These are phyloP conservation scores for Boletus mariae DNA, from an alignment of 1,284 basidiomycete genomes.

Conservation along the genomic window DNA sequence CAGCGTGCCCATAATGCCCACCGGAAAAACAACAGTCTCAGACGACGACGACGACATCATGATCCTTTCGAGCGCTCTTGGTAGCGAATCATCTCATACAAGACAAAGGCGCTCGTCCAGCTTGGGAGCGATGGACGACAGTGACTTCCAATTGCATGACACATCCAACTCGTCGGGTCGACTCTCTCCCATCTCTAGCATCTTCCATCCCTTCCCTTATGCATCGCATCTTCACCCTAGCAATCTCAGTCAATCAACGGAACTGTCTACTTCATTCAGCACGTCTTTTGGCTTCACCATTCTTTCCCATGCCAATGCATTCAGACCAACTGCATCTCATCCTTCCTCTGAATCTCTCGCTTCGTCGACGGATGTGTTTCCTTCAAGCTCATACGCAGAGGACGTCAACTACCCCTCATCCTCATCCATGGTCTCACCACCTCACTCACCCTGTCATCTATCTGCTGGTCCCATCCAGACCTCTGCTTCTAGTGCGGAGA, in stretches of 20 bases:
- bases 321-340: conserved; percentile 19
- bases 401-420: conserved; percentile 2
- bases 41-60: conserved; percentile 48
- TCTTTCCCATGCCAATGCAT: conserved; percentile 23
- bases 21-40: conserved; percentile 22
- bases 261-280: conserved; percentile 26
- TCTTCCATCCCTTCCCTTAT: conserved; percentile 14
- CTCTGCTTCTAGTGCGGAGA: conserved; percentile 46
- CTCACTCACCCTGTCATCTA: conserved; percentile 12
- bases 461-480: conserved; percentile 11
- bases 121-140: conserved; percentile 39
- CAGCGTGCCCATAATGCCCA: conserved; percentile 17
- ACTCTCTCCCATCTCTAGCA: conserved; percentile 26
- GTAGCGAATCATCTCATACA: conserved; percentile 19
- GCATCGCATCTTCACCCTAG: conserved; percentile 13
- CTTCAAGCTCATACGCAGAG: conserved; percentile 17
- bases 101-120: conserved; percentile 43
- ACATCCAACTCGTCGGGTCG: conserved; percentile 16
- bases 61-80: conserved; percentile 44
- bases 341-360: conserved; percentile 35
- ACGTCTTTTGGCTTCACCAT: conserved; percentile 27
- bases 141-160: conserved; percentile 16
- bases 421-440: conserved; percentile 11
- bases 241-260: conserved; percentile 12
- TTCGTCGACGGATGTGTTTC: conserved; percentile 35